Conservation (phyloP, 139 green algal genomes). For the Microglena sp. region DNA sequence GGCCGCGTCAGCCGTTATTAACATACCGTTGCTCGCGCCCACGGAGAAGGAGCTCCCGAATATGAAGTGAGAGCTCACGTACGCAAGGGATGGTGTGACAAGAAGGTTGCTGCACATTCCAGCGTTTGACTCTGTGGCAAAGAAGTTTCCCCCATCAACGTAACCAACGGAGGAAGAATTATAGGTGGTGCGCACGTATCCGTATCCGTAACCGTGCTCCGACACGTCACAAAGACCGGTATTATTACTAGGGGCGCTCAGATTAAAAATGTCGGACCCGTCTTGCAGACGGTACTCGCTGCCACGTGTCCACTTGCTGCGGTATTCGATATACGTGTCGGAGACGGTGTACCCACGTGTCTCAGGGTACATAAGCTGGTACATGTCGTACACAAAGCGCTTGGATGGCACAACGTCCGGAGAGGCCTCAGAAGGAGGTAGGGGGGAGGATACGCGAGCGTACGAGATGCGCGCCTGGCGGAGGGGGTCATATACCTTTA, state of each 20-base stretch:
- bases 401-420: neutral
- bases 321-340: neutral
- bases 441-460: neutral
- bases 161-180: too few species aligned
- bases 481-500: neutral
- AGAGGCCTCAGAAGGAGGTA: neutral
- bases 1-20: too few species aligned
- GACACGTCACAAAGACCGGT: too few species aligned
- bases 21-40: too few species aligned
- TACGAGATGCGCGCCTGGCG: neutral
- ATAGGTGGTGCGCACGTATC: too few species aligned
- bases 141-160: too few species aligned
- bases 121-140: too few species aligned
- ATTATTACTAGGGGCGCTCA: neutral
- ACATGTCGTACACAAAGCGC: neutral
- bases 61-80: too few species aligned
- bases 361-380: neutral
- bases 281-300: neutral
- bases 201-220: too few species aligned
- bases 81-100: too few species aligned
- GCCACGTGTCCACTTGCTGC: neutral
- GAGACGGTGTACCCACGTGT: neutral
- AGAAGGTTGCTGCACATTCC: too few species aligned
- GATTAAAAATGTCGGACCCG: neutral
- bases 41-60: too few species aligned